Percentiles rank a stretch among this genome's conserved stretches.
Conservation (phyloP, 2,329 filamentous ascomycete species). For the Dactylellina sp. region DNA sequence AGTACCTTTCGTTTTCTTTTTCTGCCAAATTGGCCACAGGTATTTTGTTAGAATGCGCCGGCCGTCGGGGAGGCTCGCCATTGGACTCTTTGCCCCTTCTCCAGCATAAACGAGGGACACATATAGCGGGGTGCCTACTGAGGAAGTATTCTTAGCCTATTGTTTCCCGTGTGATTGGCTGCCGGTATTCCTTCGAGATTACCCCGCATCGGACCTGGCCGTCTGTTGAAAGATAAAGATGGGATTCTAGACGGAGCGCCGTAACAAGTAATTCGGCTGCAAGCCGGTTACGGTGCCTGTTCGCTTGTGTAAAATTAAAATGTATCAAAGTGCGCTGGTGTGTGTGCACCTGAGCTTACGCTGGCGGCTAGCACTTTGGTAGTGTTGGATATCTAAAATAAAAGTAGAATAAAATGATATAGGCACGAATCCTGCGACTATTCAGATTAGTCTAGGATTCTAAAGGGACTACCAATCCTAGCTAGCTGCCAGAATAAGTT, state of each 20-base stretch:
- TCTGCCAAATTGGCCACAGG: neutral
- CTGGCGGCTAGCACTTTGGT: no score
- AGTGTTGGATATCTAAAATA: no score
- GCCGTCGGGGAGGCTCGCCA: constrained; percentile 37
- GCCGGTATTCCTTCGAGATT: neutral
- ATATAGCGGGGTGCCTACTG: no score
- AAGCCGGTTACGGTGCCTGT: neutral
- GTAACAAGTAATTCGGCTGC: constrained; percentile 6
- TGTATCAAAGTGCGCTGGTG: no score
- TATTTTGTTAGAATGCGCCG: no score
- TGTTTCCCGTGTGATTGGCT: constrained; percentile 6
- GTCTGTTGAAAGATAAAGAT: neutral
- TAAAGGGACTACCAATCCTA: neutral
- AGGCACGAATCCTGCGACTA: no score
- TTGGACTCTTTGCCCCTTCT: constrained; percentile 11
- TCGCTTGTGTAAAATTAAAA: neutral
- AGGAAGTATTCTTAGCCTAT: constrained; percentile 6
- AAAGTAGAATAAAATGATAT: no score
- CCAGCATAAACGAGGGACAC: no score
- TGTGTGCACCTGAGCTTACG: no score
- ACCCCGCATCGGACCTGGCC: constrained; percentile 24
- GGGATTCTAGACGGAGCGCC: neutral
- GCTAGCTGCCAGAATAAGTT: neutral
- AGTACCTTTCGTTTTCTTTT: constrained; percentile 7
- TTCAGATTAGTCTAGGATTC: neutral